A percentile compares a stretch with the other conserved stretches of the same genome.
phyloP scores from a whole-genome alignment of 2,329 filamentous ascomycete species.

The Fusarium acutatum region DNA sequence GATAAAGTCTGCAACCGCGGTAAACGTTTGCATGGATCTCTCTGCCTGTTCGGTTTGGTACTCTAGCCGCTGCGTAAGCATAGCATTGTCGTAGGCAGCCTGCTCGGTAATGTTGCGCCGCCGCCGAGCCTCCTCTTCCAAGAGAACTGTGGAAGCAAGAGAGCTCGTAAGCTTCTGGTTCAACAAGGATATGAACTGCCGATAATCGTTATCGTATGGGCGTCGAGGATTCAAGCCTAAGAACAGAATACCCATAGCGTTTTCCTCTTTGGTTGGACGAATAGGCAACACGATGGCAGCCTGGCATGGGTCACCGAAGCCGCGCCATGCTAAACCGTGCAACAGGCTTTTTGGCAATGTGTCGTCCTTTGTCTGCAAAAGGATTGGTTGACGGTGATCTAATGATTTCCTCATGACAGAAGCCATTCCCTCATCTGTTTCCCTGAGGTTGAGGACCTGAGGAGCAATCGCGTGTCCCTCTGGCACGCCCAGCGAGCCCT shows the following conservation, averaged over 20 bases:
- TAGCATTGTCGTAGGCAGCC: conserved; percentile 72
- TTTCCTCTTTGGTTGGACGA: conserved; percentile 71
- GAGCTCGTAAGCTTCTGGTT: conserved; percentile 70
- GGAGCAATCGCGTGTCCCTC: conserved; percentile 54
- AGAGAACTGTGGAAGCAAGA: conserved; percentile 73
- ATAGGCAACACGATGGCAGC: conserved; percentile 75
- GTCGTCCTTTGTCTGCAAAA: conserved; percentile 55
- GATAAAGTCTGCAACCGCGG: conserved; percentile 75
- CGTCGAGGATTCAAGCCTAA: conserved; percentile 75
- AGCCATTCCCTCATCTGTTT: conserved; percentile 50
- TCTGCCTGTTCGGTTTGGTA: conserved; percentile 60
- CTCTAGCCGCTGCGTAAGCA: conserved; percentile 71
- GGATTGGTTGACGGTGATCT: conserved; percentile 48
- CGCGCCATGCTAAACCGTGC: conserved; percentile 67
- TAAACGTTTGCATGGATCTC: conserved; percentile 71
- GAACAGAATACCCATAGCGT: conserved; percentile 72
- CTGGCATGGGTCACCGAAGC: conserved; percentile 71
- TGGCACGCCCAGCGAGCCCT: conserved; percentile 58
- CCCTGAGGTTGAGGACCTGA: conserved; percentile 47
- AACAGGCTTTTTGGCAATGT: conserved; percentile 67
- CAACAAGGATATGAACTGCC: conserved; percentile 68
- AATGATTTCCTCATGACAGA: conserved; percentile 52
- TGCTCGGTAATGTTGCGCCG: conserved; percentile 59
- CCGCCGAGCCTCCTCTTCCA: conserved; percentile 75
- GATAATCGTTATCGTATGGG: conserved; percentile 78